Evolutionary conservation across 495 filamentous ascomycete genomes (phyloP).

Genomic region (Neurospora terricola): DNA sequence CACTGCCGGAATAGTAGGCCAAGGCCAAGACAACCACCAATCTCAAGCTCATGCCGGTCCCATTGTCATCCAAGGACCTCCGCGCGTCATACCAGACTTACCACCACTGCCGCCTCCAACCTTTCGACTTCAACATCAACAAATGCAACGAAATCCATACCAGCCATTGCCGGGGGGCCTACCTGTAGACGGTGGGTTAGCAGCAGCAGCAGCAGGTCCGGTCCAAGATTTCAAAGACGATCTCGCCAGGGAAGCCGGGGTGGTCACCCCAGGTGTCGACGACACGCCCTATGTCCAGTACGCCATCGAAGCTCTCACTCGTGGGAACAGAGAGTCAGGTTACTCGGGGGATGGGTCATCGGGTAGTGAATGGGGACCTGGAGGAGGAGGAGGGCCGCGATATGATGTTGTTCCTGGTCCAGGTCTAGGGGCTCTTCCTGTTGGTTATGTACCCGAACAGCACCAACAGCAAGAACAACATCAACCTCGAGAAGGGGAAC

Average conservation of each 20-base stretch:
- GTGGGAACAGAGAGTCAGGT: conserved; percentile 17
- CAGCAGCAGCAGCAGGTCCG: conserved; percentile 25
- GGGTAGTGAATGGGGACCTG: conserved; percentile 12
- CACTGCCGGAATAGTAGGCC: not conserved
- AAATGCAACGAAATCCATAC: not conserved
- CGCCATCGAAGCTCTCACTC: conserved; percentile 37
- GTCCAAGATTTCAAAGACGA: conserved; percentile 32
- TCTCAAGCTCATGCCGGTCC: not conserved
- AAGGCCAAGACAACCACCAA: not conserved
- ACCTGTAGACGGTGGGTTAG: conserved; percentile 6
- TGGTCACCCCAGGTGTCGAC: conserved; percentile 39
- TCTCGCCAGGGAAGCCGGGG: conserved; percentile 31
- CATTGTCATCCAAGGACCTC: not conserved
- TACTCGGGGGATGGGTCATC: conserved; percentile 21
- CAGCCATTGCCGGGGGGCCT: conserved; percentile 5
- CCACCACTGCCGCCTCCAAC: not conserved
- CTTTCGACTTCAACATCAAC: not conserved
- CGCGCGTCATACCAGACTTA: not conserved
- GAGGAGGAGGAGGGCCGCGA: not conserved
- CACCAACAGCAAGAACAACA: conserved; percentile 1
- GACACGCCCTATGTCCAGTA: conserved; percentile 38
- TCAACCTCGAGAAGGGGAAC: not conserved
- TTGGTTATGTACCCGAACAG: not conserved
- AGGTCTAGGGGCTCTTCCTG: not conserved
- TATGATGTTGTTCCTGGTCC: not conserved